Conservation (phyloP, 805 yeast genomes). For the Danielia reshetovae region DNA sequence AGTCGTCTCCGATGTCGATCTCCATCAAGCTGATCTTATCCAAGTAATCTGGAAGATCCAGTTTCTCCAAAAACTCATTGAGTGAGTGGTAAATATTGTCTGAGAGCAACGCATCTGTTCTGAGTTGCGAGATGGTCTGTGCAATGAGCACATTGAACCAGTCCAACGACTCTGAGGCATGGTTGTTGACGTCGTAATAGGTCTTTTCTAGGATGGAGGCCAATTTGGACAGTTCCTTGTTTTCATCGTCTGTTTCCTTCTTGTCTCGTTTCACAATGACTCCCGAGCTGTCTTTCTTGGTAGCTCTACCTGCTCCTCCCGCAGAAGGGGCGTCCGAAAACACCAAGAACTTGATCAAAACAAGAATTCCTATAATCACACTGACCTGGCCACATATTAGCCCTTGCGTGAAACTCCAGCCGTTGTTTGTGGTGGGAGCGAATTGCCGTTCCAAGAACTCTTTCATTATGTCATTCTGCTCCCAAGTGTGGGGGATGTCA, state of each 20-base stretch:
- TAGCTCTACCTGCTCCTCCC: conserved; percentile 15
- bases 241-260: conserved; percentile 14
- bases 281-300: conserved; percentile 26
- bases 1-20: conserved; percentile 90
- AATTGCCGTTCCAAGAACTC: too few species aligned
- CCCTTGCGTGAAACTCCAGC: conserved; percentile 77
- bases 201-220: conserved; percentile 78
- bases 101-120: conserved; percentile 82
- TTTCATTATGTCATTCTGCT: too few species aligned
- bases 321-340: conserved; percentile 60
- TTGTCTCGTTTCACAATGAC: conserved; percentile 32
- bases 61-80: conserved; percentile 58
- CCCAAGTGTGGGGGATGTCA: too few species aligned
- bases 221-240: conserved; percentile 16
- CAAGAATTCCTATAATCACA: conserved; percentile 57
- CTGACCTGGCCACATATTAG: conserved; percentile 69
- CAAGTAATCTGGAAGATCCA: conserved; percentile 73
- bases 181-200: conserved; percentile 84
- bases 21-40: conserved; percentile 79
- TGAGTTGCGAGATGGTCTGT: conserved; percentile 78
- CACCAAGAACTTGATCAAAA: conserved; percentile 71
- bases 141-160: conserved; percentile 97
- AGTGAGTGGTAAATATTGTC: conserved; percentile 82
- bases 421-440: conserved; percentile 4
- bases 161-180: conserved; percentile 85